These are phyloP conservation scores for Austroboletus festivus DNA, from an alignment of 768 basidiomycete species.

Conservation along the genomic window DNA sequence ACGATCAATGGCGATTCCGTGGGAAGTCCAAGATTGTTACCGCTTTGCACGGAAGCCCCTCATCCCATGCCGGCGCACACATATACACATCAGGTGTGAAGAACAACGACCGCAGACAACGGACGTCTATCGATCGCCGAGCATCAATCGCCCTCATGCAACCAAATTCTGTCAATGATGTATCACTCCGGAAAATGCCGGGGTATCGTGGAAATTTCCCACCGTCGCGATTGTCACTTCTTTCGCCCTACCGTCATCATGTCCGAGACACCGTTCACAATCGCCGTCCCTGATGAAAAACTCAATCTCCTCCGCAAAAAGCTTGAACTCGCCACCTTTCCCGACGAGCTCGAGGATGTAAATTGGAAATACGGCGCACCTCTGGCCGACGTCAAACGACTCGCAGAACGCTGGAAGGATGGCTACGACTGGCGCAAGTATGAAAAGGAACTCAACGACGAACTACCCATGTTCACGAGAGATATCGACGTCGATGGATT, in stretches of 20 bases:
- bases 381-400: slow-evolving; percentile 45
- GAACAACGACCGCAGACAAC: too few relatives aligned
- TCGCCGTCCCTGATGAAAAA: slow-evolving; percentile 42
- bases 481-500: slow-evolving; percentile 48
- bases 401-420: slow-evolving; percentile 48
- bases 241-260: slow-evolving; percentile 2
- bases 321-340: slow-evolving; percentile 47
- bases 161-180: too few relatives aligned
- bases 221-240: not conserved
- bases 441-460: slow-evolving; percentile 48
- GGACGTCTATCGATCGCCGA: too few relatives aligned
- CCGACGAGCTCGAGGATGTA: slow-evolving; percentile 54
- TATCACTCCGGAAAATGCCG: not conserved
- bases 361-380: slow-evolving; percentile 53
- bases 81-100: too few relatives aligned
- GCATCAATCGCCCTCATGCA: too few relatives aligned
- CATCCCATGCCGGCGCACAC: too few relatives aligned
- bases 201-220: not conserved
- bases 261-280: slow-evolving; percentile 44
- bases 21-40: too few relatives aligned
- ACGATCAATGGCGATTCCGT: too few relatives aligned
- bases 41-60: too few relatives aligned
- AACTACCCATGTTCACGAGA: slow-evolving; percentile 53
- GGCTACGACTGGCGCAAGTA: slow-evolving; percentile 56
- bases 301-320: slow-evolving; percentile 43